Conservation (phyloP, 139 green algal species). For the Chlamydomonas eustigma region DNA sequence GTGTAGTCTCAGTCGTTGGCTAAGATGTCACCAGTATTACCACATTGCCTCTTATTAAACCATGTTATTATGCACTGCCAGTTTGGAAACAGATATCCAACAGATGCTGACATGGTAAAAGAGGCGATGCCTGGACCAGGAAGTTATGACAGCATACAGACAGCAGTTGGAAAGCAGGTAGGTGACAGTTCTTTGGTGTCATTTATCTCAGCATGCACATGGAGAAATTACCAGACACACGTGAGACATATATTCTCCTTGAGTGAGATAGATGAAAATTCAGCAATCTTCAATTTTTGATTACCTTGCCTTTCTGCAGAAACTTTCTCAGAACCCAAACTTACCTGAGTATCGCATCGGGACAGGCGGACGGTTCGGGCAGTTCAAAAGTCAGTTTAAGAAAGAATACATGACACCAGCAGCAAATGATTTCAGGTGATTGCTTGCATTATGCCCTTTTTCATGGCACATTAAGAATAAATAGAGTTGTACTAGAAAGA, state of each 20-base stretch:
- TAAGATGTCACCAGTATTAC: no score
- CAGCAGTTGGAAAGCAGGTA: constrained; percentile 9
- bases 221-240: no score
- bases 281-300: no score
- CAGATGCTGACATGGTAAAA: constrained; percentile 1
- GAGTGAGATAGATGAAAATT: no score
- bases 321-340: not conserved
- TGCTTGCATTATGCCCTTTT: no score
- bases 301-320: no score
- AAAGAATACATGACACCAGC: not conserved
- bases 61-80: not conserved
- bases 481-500: no score
- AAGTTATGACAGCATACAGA: not conserved
- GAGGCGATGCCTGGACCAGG: not conserved
- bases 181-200: not conserved
- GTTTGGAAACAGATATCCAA: constrained; percentile 6
- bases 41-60: no score
- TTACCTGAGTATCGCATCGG: not conserved
- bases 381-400: not conserved
- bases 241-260: no score
- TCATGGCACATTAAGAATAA: no score
- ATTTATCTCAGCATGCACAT: no score
- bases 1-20: no score
- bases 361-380: not conserved
- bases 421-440: not conserved